Evolutionary conservation across 2,329 filamentous ascomycete species (phyloP), one percentile per base, ranked within the genome.

Genomic region (Neopestalotiopsis rosae): DNA sequence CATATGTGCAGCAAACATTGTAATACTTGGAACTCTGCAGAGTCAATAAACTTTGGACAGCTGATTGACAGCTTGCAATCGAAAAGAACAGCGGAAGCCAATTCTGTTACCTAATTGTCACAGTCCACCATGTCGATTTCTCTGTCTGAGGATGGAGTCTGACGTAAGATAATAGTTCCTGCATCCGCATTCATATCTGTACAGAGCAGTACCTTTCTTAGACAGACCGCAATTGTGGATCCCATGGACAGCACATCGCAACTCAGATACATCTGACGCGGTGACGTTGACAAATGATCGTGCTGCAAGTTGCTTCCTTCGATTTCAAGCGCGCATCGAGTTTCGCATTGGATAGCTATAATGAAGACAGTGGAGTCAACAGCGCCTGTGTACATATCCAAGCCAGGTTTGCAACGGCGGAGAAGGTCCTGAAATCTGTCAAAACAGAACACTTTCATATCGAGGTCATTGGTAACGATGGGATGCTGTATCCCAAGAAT

Each of bases 1-100:
- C 34, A 40, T 40, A 62, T 62, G 59, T 62, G 59, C 59, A 62
- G 59, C 20, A 62, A 62, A 40, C 59, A 62, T 32, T 62, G 59
- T 62, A 40, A 5, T 7, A 40, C 59, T 62, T 32, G 59, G 59
- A 62, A 62, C 52, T 57, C n/a, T 57, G 52, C 52, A 57, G 52
- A 57, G 52, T 57, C 52, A 57, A 57, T 57, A 57, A 24, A 57
- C 14, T 57, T 57, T 57, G 52, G 24, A 24, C 52, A 57, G 52
- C 52, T 57, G 24, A 57, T 24, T 57, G 24, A 57, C 52, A 57
- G n/a, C 52, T 57, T 57, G 52, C 52, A 57, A 57, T 57, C 52
- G 52, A 57, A 57, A 57, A 57, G 52, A 6, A 57, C 24, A 57
- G 52, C 52, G 52, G 52, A 57, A 57, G 52, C 52, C 52, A 57